These are phyloP conservation scores for Epicoccum nigrum DNA, from an alignment of 2,329 filamentous ascomycete species.

Conservation along the genomic window DNA sequence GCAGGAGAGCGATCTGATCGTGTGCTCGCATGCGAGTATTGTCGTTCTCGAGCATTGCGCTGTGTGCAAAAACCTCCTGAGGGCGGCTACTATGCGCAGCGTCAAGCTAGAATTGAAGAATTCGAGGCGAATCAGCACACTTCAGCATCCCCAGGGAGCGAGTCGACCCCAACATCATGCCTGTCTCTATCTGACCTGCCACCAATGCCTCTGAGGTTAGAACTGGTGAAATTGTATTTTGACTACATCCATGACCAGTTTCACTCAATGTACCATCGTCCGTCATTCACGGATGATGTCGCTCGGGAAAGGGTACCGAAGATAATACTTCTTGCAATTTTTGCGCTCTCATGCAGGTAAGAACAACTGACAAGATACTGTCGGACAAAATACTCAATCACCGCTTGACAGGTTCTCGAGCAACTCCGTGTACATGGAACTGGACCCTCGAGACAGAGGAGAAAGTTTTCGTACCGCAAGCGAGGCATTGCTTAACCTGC, in stretches of 20 bases:
- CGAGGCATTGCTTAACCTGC: conserved; percentile 27
- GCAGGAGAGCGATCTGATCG: conserved; percentile 16
- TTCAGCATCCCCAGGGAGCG: neutral
- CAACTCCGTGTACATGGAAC: conserved; percentile 19
- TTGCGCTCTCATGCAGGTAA: conserved; percentile 28
- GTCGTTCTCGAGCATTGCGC: conserved; percentile 24
- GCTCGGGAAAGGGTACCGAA: conserved; percentile 21
- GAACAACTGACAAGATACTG: too few relatives aligned
- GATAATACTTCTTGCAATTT: conserved; percentile 28
- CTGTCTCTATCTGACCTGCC: conserved; percentile 19
- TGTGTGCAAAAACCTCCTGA: conserved; percentile 32
- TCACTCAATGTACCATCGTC: conserved; percentile 32
- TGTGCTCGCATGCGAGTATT: conserved; percentile 27
- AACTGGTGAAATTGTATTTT: conserved; percentile 29
- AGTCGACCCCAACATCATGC: conserved; percentile 8
- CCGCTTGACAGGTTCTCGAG: conserved; percentile 20
- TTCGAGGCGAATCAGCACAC: conserved; percentile 11
- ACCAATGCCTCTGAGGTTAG: conserved; percentile 22
- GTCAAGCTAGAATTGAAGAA: conserved; percentile 25
- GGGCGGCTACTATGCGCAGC: conserved; percentile 33
- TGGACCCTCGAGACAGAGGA: conserved; percentile 26
- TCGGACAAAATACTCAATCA: neutral
- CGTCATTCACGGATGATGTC: conserved; percentile 28
- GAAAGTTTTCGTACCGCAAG: conserved; percentile 24
- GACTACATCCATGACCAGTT: conserved; percentile 36